These are phyloP conservation scores for Gaultheria prostrata DNA, from an alignment of 148 eudicot species.

Conservation along the genomic window DNA sequence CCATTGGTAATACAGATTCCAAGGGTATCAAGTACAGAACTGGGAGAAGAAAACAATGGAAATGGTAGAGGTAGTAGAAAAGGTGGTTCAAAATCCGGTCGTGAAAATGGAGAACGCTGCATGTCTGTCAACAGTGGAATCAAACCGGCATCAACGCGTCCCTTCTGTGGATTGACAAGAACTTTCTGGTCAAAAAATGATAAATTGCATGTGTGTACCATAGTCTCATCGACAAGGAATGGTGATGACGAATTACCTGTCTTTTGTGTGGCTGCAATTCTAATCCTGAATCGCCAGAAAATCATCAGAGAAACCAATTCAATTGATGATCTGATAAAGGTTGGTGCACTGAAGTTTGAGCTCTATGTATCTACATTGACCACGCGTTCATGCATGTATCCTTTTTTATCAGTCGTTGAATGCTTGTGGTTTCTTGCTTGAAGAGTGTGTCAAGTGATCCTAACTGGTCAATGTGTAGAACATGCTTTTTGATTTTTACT, in stretches of 20 bases:
- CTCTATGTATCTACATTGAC: neutral
- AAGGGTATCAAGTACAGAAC: constrained; percentile 40
- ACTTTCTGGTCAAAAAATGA: constrained; percentile 82
- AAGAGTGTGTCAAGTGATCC: constrained; percentile 12
- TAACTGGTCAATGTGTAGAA: neutral
- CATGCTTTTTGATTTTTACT: neutral
- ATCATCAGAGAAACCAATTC: constrained; percentile 80
- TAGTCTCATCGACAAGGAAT: constrained; percentile 47
- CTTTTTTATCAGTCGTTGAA: neutral
- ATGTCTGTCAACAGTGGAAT: constrained; percentile 51
- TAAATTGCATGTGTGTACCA: constrained; percentile 37
- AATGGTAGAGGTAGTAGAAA: constrained; percentile 37
- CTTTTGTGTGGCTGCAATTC: constrained; percentile 88
- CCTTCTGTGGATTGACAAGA: constrained; percentile 87
- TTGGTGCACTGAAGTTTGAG: constrained; percentile 22
- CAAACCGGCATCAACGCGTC: constrained; percentile 47
- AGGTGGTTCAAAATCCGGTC: constrained; percentile 41
- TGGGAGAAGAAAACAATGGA: constrained; percentile 49
- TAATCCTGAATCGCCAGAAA: constrained; percentile 76
- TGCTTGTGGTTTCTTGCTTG: neutral
- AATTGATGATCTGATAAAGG: constrained; percentile 96
- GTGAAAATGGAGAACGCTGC: constrained; percentile 40
- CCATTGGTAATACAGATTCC: constrained; percentile 68
- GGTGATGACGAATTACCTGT: constrained; percentile 87
- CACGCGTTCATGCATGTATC: neutral